Base-by-base conservation (phyloP, 1,284 basidiomycete genomes). In the Trichosporon faecale region DNA sequence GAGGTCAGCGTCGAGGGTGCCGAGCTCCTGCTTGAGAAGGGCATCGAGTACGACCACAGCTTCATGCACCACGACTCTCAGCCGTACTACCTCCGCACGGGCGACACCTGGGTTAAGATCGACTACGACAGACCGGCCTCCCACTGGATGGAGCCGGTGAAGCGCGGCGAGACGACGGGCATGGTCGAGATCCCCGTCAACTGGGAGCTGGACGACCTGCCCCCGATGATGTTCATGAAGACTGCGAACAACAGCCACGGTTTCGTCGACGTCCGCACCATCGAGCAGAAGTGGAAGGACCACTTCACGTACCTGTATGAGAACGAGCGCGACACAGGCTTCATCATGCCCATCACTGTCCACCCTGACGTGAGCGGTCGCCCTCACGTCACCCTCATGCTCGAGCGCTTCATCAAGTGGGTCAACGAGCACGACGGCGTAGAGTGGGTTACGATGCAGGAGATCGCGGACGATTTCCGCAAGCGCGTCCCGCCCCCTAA, bases 351-450 rank as follows among this genome's bases (percentile, higher is more conserved):
- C 0, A 88, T 91, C 71, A 91, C 91, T 0, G 90, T 92, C 35
- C 65, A 21, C 35, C 12, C 66, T 79, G 81, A 87, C 80, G 89
- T 91, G n/a, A 83, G 91, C 8, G 84, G 91, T 66, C 29, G 57
- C 2, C 12, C 66, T 79, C 80, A 87, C 80, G 89, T 91, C n/a
- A 83, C 91, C 9, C 84, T 91, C 67, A 91, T 91, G 89, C 87
- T 92, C 86, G 90, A 92, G 78, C 86, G 89, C 61, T 91, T 92
- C 79, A 91, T 93, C 75, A 88, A 90, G 75, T 91, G 90, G 89
- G 85, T 92, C 66, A 91, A 91, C 77, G 88, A 86, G 2, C 90
- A 91, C 78, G 87, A 88, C 31, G 87, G 88, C 66, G 88, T 92
- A 1, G 86, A 90, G 70, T 92, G 90, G 89, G 89, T 90, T 18